Evolutionary conservation across 2,329 filamentous ascomycete genomes (phyloP).

Genomic region (Fusarium buxicola): DNA sequence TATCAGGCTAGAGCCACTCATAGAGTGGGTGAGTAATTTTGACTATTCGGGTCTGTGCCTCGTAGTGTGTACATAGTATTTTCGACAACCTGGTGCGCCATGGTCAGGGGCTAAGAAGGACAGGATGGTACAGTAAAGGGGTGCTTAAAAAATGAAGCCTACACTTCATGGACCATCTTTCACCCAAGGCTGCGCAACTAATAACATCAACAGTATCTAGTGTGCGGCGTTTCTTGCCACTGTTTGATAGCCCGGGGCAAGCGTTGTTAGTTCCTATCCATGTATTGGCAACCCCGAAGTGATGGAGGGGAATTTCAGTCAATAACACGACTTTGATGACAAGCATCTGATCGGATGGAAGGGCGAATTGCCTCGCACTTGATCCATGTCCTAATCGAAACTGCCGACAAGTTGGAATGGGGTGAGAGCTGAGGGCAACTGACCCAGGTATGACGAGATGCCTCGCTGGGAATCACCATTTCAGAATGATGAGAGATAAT

Average conservation of each 20-base stretch:
- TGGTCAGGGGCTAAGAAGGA: constrained; percentile 9
- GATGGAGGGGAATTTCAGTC: constrained; percentile 13
- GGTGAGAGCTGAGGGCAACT: constrained; percentile 6
- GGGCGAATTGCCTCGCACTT: constrained; percentile 1
- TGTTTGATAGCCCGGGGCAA: background rate
- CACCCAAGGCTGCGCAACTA: background rate
- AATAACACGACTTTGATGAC: constrained; percentile 9
- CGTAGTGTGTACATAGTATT: too few relatives aligned
- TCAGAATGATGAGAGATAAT: constrained; percentile 24
- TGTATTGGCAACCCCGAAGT: constrained; percentile 22
- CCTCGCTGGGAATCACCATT: constrained; percentile 3
- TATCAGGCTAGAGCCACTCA: too few relatives aligned
- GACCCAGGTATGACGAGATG: constrained; percentile 24
- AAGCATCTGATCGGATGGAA: constrained; percentile 21
- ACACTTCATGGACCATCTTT: background rate
- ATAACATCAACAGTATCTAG: constrained; percentile 15
- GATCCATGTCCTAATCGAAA: constrained; percentile 2
- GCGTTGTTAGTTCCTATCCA: too few relatives aligned
- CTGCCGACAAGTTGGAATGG: constrained; percentile 11
- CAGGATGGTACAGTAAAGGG: background rate
- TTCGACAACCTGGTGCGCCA: background rate
- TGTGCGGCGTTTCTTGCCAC: constrained; percentile 8
- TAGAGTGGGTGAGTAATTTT: too few relatives aligned
- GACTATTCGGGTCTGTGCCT: too few relatives aligned
- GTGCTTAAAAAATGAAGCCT: constrained; percentile 9